Evolutionary conservation across 345 rosid species (phyloP).

Genomic region (Viola odorata): DNA sequence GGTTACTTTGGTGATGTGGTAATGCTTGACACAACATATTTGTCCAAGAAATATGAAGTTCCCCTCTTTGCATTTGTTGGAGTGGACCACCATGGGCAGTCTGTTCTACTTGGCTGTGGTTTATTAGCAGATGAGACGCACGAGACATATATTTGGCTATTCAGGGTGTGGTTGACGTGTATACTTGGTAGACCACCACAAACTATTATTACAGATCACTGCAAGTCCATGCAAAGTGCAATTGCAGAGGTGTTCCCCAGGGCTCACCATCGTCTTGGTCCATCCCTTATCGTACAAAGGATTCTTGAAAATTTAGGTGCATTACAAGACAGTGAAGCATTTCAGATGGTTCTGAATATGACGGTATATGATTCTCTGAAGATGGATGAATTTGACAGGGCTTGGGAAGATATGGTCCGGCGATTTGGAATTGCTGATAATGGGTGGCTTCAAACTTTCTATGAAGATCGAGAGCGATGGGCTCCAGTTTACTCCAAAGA

Average conservation of each 20-base stretch:
- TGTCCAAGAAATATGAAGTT: conserved; percentile 49
- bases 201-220: conserved; percentile 54
- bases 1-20: conserved; percentile 47
- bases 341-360: conserved; percentile 43
- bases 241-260: conserved; percentile 53
- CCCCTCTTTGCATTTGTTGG: conserved; percentile 61
- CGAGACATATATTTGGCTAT: conserved; percentile 61
- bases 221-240: conserved; percentile 54
- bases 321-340: conserved; percentile 42
- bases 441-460: conserved; percentile 61
- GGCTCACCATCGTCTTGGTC: conserved; percentile 42
- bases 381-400: conserved; percentile 63
- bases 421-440: conserved; percentile 47
- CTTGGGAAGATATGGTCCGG: conserved; percentile 66
- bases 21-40: conserved; percentile 49
- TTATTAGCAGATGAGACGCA: conserved; percentile 55
- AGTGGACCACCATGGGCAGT: conserved; percentile 57
- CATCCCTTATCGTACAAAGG: conserved; percentile 43
- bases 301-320: conserved; percentile 55
- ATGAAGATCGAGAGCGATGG: conserved; percentile 73
- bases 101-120: conserved; percentile 60
- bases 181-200: conserved; percentile 43
- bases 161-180: conserved; percentile 55
- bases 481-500: conserved; percentile 80
- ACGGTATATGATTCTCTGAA: conserved; percentile 50